Conservation (phyloP, 768 basidiomycete genomes). For the Trametes meyenii region DNA sequence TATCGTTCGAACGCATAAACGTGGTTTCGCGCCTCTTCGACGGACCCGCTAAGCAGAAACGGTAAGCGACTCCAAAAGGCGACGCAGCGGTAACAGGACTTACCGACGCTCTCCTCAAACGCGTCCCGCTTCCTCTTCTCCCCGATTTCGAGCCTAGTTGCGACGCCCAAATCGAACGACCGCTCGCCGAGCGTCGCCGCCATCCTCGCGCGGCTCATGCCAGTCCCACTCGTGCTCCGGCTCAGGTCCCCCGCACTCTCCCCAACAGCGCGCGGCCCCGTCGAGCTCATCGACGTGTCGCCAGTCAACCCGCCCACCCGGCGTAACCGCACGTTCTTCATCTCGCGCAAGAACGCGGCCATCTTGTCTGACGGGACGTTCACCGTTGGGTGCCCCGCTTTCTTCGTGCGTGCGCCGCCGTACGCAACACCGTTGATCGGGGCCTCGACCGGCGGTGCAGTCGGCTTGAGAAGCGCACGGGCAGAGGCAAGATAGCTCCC, state of each 20-base stretch:
- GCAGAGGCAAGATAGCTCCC: slow-evolving; percentile 53
- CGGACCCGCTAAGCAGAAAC: slow-evolving; percentile 1
- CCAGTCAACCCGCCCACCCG: slow-evolving; percentile 48
- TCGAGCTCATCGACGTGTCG: slow-evolving; percentile 19
- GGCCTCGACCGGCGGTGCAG: slow-evolving; percentile 59
- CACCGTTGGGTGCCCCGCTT: slow-evolving; percentile 64
- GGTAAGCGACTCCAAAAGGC: neutral
- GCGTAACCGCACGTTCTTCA: slow-evolving; percentile 72
- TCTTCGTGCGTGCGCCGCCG: slow-evolving; percentile 38
- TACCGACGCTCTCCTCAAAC: slow-evolving; percentile 3
- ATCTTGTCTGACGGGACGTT: slow-evolving; percentile 82
- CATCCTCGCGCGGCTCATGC: slow-evolving; percentile 21
- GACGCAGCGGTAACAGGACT: neutral
- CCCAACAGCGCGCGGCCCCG: slow-evolving; percentile 3
- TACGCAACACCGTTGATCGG: slow-evolving; percentile 56
- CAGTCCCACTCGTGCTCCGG: slow-evolving; percentile 11
- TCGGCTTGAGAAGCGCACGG: slow-evolving; percentile 67
- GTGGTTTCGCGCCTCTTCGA: slow-evolving; percentile 25
- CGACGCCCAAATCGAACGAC: slow-evolving; percentile 23
- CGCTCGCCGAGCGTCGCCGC: slow-evolving; percentile 23
- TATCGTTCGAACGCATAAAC: slow-evolving; percentile 9
- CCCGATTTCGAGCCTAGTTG: slow-evolving; percentile 22
- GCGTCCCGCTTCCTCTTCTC: slow-evolving; percentile 29
- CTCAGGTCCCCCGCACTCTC: slow-evolving; percentile 2
- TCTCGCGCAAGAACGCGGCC: slow-evolving; percentile 78